Percentiles rank a stretch among this genome's conserved stretches.
These are phyloP conservation scores for Bruguiera gymnorhiza DNA, from an alignment of 345 rosid genomes.

Conservation along the genomic window DNA sequence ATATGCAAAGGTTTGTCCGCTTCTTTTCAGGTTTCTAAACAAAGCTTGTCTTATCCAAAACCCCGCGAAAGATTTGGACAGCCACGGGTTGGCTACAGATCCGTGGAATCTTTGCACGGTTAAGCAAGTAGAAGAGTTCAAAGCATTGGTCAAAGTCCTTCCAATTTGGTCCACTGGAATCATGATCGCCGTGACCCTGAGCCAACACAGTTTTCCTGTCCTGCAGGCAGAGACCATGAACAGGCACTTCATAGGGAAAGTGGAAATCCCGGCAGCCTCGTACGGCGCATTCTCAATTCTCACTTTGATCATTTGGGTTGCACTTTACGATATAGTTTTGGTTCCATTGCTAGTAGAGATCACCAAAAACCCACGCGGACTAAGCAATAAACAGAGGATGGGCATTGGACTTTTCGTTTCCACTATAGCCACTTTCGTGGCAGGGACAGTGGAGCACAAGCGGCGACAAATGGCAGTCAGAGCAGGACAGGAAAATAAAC, in stretches of 20 bases:
- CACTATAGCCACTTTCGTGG: conserved; percentile 27
- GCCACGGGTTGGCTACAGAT: conserved; percentile 28
- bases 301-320: conserved; percentile 44
- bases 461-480: conserved; percentile 28
- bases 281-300: conserved; percentile 33
- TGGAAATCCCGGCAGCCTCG: conserved; percentile 42
- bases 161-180: conserved; percentile 56
- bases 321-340: conserved; percentile 37
- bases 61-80: conserved; percentile 37
- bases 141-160: conserved; percentile 45
- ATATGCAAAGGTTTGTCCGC: not conserved
- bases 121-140: conserved; percentile 53
- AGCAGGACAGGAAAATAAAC: conserved; percentile 26
- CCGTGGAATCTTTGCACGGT: conserved; percentile 50
- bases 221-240: conserved; percentile 49
- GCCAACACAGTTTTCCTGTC: conserved; percentile 44
- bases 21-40: conserved; percentile 37
- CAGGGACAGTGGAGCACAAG: conserved; percentile 39
- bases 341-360: conserved; percentile 33
- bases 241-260: conserved; percentile 26
- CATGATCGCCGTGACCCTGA: conserved; percentile 35
- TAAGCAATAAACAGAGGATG: conserved; percentile 41
- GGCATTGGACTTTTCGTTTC: conserved; percentile 43
- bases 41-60: conserved; percentile 46
- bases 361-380: conserved; percentile 32